These are phyloP conservation scores for Juglanconis juglandina DNA, from an alignment of 2,329 filamentous ascomycete genomes.

Conservation along the genomic window DNA sequence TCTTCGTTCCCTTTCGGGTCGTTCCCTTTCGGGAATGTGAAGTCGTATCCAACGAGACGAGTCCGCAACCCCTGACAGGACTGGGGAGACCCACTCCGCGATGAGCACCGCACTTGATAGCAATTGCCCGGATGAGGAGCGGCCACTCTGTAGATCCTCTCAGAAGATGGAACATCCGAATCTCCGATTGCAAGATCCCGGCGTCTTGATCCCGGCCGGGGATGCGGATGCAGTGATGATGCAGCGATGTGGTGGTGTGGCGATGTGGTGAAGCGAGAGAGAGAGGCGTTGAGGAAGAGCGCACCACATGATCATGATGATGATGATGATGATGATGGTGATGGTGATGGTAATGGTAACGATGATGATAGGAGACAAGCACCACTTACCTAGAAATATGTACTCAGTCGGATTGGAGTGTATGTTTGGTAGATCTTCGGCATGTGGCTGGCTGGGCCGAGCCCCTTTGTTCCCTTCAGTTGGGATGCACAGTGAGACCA, in stretches of 20 bases:
- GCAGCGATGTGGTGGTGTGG: background rate
- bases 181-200: background rate
- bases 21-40: conserved; percentile 8
- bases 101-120: conserved; percentile 3
- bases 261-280: too few relatives aligned
- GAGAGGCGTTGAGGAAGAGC: background rate
- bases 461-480: conserved; percentile 9
- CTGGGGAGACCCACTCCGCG: conserved; percentile 8
- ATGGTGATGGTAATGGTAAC: too few relatives aligned
- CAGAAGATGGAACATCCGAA: background rate
- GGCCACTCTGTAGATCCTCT: background rate
- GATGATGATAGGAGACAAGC: background rate
- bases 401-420: background rate
- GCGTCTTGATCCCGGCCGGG: background rate
- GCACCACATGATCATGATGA: background rate
- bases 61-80: background rate
- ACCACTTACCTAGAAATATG: background rate
- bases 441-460: conserved; percentile 7
- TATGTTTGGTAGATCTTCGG: background rate
- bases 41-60: conserved; percentile 2
- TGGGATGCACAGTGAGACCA: conserved; percentile 6
- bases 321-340: too few relatives aligned
- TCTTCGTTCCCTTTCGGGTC: conserved; percentile 1
- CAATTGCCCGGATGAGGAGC: conserved; percentile 3
- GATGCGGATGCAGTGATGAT: background rate